Conservation (phyloP, 108 stramenopile genomes). For the Nitzschia inconspicua region DNA sequence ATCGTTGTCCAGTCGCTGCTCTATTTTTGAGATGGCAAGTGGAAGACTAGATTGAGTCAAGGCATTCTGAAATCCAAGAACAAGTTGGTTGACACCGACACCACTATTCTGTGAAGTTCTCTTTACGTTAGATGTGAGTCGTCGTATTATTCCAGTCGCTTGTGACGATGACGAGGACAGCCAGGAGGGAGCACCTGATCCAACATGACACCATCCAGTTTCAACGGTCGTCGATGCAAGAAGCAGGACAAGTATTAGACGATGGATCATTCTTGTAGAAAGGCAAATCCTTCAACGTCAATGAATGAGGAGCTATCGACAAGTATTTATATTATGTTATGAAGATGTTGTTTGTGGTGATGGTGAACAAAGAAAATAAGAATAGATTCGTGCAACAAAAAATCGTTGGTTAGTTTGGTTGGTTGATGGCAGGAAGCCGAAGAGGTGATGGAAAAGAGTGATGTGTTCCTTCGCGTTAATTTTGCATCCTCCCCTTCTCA, state of each 20-base stretch:
- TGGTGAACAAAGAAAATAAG: too few relatives aligned
- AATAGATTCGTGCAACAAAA: too few relatives aligned
- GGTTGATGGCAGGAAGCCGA: too few relatives aligned
- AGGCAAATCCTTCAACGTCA: neutral
- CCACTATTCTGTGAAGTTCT: neutral
- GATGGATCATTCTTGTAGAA: neutral
- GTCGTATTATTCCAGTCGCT: neutral
- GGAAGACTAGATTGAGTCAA: neutral
- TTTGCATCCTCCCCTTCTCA: too few relatives aligned
- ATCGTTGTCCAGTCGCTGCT: too few relatives aligned
- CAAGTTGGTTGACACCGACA: neutral
- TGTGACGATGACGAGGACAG: too few relatives aligned
- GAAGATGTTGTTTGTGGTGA: too few relatives aligned
- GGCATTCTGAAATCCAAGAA: constrained; percentile 1
- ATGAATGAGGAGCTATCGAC: neutral
- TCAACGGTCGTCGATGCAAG: neutral
- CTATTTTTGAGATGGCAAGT: neutral
- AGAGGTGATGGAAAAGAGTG: too few relatives aligned
- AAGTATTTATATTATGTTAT: too few relatives aligned
- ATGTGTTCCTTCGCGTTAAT: too few relatives aligned
- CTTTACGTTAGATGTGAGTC: neutral
- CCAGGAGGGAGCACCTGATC: too few relatives aligned
- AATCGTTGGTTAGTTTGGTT: too few relatives aligned
- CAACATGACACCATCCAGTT: neutral
- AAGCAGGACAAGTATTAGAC: neutral